Percentiles rank a stretch among this genome's conserved stretches.
Conservation (phyloP, 345 rosid genomes). For the Bruguiera gymnorhiza region DNA sequence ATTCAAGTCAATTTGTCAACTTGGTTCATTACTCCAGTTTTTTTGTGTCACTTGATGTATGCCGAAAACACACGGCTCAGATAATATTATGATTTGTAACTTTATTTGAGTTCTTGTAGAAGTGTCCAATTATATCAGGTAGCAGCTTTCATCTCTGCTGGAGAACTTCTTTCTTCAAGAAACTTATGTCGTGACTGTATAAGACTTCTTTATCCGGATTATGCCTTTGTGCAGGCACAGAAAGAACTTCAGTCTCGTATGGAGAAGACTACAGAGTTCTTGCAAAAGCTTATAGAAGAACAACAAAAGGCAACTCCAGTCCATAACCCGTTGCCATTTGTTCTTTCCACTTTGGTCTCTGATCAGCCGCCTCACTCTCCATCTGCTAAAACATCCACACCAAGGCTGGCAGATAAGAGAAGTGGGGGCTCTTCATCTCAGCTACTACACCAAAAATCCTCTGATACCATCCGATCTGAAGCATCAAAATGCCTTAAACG, state of each 20-base stretch:
- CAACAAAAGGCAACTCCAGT: slow-evolving; percentile 11
- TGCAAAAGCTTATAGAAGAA: slow-evolving; percentile 32
- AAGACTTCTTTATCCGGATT: neutral
- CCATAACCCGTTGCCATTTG: neutral
- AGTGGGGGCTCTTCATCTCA: neutral
- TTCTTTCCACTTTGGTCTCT: neutral
- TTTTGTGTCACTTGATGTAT: too few species aligned
- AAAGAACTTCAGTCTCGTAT: slow-evolving; percentile 30
- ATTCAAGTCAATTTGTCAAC: neutral
- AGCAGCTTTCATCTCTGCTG: too few species aligned
- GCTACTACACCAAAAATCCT: neutral
- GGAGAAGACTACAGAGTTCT: slow-evolving; percentile 28
- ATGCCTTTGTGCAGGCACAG: slow-evolving; percentile 19
- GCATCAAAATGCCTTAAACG: neutral
- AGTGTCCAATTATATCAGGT: too few species aligned
- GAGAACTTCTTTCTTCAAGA: too few species aligned
- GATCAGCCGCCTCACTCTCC: neutral
- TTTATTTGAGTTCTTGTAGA: too few species aligned
- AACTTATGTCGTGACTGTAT: too few species aligned
- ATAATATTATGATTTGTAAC: too few species aligned
- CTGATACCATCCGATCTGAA: neutral
- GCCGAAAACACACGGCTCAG: too few species aligned
- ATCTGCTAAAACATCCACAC: neutral
- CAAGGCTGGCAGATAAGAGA: neutral
- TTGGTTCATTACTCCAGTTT: too few species aligned